Conservation (phyloP, 2,329 filamentous ascomycete genomes). For the Coniochaeta sp. region DNA sequence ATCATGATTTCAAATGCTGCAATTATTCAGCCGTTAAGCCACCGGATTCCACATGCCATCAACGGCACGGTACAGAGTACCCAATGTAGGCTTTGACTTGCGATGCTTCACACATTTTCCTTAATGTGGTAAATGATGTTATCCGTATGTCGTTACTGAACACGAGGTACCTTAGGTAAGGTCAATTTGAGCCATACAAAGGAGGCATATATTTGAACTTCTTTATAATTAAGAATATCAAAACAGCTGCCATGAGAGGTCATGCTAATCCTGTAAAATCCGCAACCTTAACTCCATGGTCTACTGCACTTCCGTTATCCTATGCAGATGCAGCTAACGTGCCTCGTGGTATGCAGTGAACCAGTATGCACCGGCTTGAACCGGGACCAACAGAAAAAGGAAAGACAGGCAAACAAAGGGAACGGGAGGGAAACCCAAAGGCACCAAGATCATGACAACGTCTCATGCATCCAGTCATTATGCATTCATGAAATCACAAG, state of each 20-base stretch:
- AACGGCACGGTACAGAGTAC: background rate
- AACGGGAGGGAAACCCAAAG: background rate
- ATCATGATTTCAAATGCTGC: background rate
- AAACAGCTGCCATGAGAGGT: background rate
- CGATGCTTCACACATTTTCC: background rate
- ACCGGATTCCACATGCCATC: background rate
- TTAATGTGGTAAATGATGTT: background rate
- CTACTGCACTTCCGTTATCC: background rate
- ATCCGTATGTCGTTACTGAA: background rate
- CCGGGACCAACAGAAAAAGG: background rate
- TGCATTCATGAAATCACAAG: constrained; percentile 37
- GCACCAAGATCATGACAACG: background rate
- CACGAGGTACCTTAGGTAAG: too few species aligned
- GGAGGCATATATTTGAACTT: background rate
- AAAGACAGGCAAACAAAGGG: background rate
- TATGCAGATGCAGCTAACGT: background rate
- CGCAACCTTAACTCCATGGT: background rate
- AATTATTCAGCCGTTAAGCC: background rate
- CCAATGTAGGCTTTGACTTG: background rate
- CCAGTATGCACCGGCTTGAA: background rate
- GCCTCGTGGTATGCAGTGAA: background rate
- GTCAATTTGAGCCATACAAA: background rate
- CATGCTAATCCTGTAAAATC: background rate
- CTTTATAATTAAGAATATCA: background rate
- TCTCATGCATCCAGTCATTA: background rate